These are phyloP conservation scores for Jacaranda copaia DNA, from an alignment of 257 asterid genomes.

Conservation along the genomic window DNA sequence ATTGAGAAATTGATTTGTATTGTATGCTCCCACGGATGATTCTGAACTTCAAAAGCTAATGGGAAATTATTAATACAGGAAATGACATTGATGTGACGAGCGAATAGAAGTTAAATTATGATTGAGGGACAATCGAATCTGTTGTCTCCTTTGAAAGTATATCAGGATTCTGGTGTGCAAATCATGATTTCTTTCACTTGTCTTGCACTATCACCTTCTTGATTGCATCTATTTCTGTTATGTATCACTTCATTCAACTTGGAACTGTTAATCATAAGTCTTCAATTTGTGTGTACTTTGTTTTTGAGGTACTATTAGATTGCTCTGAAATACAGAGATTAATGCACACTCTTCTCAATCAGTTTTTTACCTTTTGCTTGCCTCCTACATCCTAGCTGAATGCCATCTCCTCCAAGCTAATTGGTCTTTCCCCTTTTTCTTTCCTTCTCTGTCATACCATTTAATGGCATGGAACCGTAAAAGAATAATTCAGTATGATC, in stretches of 20 bases:
- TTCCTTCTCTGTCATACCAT: background rate
- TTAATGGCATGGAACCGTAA: background rate
- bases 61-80: background rate
- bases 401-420: background rate
- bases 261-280: background rate
- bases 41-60: background rate
- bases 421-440: background rate
- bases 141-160: background rate
- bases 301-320: background rate
- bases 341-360: background rate
- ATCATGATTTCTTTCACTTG: background rate
- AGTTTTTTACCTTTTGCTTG: background rate
- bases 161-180: background rate
- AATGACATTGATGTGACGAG: background rate
- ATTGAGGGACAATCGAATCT: background rate
- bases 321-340: background rate
- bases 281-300: background rate
- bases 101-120: background rate
- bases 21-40: background rate
- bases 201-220: background rate
- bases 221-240: background rate
- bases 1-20: background rate
- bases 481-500: background rate
- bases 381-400: background rate
- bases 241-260: background rate